Base-by-base conservation (phyloP, 139 green algal genomes). In the Pleodorina starrii region DNA sequence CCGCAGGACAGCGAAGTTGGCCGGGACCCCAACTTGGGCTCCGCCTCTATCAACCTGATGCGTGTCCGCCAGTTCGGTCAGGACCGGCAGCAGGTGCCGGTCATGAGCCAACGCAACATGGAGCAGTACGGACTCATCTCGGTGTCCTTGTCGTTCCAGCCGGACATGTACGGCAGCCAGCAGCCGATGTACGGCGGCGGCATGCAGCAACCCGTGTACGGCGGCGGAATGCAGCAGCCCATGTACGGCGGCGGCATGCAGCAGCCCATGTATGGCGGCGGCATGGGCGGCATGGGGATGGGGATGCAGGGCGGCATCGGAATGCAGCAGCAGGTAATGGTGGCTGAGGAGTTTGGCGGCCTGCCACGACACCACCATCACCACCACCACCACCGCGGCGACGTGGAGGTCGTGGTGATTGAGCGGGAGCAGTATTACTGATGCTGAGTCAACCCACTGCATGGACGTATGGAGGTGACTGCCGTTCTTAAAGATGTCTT, bases 121-220 rank as follows among this genome's bases (percentile, higher is more conserved):
- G 46, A 21, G 19, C 79, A 86, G 57, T 54, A 63, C 42, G 79
- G 79, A 11, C 7, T 86, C 35, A 6, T 86, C 51, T 86, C 79
- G 14, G 36, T 86, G 36, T 7, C 51, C 6, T 23, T 86, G 36
- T 14, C 27, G 51, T 86, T 32, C 23, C 23, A 51, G 36, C 36
- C 54, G 16, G 40, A 85, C 1, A 73, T 73, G 63, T 73, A 73
- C 63, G 63, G 63, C 63, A 23, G 63, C 2, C 63, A 73, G 5
- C 63, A 73, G 19, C 63, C 21, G 27, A 73, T 73, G 63, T 73
- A 73, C 63, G 63, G 63, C 63, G 63, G 21, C 35, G 71, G 11
- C 0, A 50, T 50, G 71, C 71, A 48, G 12, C 36, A 46, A 0
- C 36, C 36, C 38, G n/a, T 51, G 19, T 46, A 48, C 71, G 71